A percentile compares a stretch with the other conserved stretches of the same genome.
phyloP scores from a whole-genome alignment of 2,329 filamentous ascomycete genomes.

The Apiospora malaysiana region DNA sequence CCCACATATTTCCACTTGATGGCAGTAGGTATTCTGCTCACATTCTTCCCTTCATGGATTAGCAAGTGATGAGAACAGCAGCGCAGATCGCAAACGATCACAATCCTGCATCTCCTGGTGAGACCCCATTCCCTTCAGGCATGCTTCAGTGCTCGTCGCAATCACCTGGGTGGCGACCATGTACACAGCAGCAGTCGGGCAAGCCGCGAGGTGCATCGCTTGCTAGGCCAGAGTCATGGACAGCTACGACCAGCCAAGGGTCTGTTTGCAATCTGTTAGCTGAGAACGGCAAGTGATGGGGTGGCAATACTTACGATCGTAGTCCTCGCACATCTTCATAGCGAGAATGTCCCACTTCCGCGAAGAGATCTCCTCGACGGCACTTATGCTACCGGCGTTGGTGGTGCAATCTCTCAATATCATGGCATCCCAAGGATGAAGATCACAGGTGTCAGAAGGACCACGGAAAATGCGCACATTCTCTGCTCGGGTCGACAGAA shows the following conservation, averaged over 20 bases:
- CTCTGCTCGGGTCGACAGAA: conserved; percentile 19
- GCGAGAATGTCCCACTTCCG: conserved; percentile 30
- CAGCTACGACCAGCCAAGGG: conserved; percentile 1
- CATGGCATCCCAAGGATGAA: conserved; percentile 27
- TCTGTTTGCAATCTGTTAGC: not conserved
- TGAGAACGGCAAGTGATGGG: not conserved
- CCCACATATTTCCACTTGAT: not conserved
- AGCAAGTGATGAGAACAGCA: not conserved
- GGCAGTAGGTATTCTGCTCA: not conserved
- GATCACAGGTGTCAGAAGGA: not conserved
- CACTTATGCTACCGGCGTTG: conserved; percentile 12
- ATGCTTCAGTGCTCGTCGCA: not conserved
- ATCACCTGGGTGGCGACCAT: not conserved
- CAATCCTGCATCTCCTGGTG: not conserved
- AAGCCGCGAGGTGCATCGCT: not conserved
- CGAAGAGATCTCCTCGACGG: not conserved
- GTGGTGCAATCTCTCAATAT: conserved; percentile 28
- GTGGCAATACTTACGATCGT: conserved; percentile 22
- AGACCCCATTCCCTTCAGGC: not conserved
- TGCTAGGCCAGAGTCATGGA: not conserved
- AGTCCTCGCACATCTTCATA: conserved; percentile 26
- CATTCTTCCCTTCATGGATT: not conserved
- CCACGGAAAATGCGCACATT: conserved; percentile 24
- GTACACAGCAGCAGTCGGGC: not conserved
- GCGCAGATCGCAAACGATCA: not conserved